phyloP scores from a whole-genome alignment of 345 rosid species.

The Eutrema yunnanense region DNA sequence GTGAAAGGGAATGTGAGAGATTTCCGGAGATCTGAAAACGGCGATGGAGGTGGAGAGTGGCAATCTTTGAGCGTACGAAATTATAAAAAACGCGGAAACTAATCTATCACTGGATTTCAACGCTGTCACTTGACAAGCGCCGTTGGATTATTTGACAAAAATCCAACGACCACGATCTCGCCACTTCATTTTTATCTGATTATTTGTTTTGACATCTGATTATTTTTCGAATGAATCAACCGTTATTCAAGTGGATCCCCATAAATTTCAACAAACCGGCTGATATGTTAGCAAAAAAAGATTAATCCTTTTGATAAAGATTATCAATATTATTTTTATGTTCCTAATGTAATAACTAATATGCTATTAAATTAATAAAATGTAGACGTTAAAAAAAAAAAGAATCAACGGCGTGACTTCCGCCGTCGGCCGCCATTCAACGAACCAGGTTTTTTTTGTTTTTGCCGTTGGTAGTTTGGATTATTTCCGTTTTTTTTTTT shows the following conservation, averaged over 20 bases:
- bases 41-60: neutral
- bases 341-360: too few relatives aligned
- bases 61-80: conserved; percentile 4
- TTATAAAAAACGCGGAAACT: conserved; percentile 17
- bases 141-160: neutral
- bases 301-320: too few relatives aligned
- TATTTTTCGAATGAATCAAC: neutral
- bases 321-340: too few relatives aligned
- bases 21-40: conserved; percentile 10
- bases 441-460: neutral
- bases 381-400: too few relatives aligned
- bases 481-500: too few relatives aligned
- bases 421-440: conserved; percentile 26
- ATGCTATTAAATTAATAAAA: too few relatives aligned
- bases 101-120: conserved; percentile 15
- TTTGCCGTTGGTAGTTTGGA: too few relatives aligned
- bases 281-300: too few relatives aligned
- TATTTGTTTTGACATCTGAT: neutral
- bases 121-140: neutral
- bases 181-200: neutral
- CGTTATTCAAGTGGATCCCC: too few relatives aligned
- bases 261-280: too few relatives aligned
- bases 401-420: conserved; percentile 18
- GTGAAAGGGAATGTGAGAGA: neutral
- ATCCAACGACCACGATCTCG: neutral